Evolutionary conservation across 2,329 filamentous ascomycete species (phyloP).

Genomic region (Eutypa lata): DNA sequence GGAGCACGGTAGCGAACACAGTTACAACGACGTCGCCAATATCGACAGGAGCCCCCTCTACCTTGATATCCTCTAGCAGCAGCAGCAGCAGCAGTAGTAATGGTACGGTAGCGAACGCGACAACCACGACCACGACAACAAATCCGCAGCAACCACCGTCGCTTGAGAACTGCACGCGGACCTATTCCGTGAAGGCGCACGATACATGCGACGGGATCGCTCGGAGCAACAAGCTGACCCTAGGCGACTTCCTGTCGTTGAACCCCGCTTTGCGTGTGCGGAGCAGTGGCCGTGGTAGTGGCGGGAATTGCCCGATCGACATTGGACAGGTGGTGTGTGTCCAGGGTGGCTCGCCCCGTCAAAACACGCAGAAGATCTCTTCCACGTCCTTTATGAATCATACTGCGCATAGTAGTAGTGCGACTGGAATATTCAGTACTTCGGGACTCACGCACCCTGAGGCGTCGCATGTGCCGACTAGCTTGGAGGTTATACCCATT

Average conservation of each 20-base stretch:
- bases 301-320: not conserved
- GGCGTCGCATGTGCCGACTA: not conserved
- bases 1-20: too few relatives aligned
- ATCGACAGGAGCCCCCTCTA: too few relatives aligned
- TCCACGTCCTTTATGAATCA: too few relatives aligned
- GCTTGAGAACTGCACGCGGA: not conserved
- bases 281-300: not conserved
- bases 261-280: not conserved
- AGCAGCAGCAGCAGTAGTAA: too few relatives aligned
- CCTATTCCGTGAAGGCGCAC: not conserved
- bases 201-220: not conserved
- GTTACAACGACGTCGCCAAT: not conserved
- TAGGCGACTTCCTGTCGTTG: not conserved
- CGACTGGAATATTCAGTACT: not conserved
- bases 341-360: not conserved
- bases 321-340: not conserved
- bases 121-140: not conserved
- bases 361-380: slow-evolving; percentile 1
- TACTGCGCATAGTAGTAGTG: too few relatives aligned
- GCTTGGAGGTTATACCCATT: too few relatives aligned
- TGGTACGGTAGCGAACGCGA: too few relatives aligned
- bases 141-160: not conserved
- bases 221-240: not conserved
- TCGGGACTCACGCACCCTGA: not conserved
- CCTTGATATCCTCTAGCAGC: too few relatives aligned